Evolutionary conservation across 345 rosid genomes (phyloP), one percentile per base, ranked within the genome.

Genomic region (Ceriops tagal): DNA sequence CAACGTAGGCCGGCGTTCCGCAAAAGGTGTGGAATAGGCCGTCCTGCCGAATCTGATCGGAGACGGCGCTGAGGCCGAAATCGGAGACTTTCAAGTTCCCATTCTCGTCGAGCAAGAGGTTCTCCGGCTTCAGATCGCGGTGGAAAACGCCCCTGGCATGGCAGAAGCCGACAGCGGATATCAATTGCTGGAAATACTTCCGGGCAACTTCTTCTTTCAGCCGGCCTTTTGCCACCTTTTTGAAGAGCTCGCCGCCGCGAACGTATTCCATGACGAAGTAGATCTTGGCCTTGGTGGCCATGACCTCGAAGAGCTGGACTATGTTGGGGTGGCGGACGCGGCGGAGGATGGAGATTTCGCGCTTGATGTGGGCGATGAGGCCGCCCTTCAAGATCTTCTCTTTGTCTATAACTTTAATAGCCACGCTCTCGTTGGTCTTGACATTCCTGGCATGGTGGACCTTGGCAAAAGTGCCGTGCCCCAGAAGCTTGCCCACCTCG

Each of bases 201-300:
- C 77, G 31, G 13, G 77, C 73, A 0, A 68, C 69, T n/a, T 68
- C 73, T 16, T 74, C 77, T 34, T 74, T 74, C 28, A 74, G 63
- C 39, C 77, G 56, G 1, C 77, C 77, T 7, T 74, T 74, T 9
- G 77, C 73, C 15, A 74, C 77, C 51, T 73, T 73, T 21, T 73
- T 67, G 53, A 73, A 73, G 51, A 73, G 30, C 30, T 67, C 77
- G 11, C 77, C 73, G 3, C 77, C 77, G 22, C 77, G 64, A 20
- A 74, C 77, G 27, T 68, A 68, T 51, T 74, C 77, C 73, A 74
- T 74, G 26, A 74, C 77, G 34, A 73, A 67, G 43, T 73, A 73
- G 67, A 73, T 73, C 77, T 73, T 73, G 51, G 77, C 72, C 43
- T 73, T 73, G 27, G 77, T 67, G 15, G 77, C 77, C 77, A 73